phyloP scores from a whole-genome alignment of 331 rosid genomes.

The Malus hybrid region DNA sequence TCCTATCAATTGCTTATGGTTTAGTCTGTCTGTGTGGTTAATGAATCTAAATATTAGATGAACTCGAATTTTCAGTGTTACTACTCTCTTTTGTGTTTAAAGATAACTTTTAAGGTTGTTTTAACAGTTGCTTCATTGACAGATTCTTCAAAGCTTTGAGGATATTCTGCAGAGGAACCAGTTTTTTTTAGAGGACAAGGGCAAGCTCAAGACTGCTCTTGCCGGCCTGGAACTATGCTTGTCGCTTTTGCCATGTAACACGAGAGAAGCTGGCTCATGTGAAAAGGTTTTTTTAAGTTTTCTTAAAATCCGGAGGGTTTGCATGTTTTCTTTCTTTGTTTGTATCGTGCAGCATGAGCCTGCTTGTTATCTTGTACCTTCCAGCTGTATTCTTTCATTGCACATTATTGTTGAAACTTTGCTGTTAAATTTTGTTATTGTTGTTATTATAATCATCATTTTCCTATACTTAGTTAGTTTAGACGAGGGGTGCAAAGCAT shows the following conservation, averaged over 20 bases:
- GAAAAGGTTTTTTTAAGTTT: conserved; percentile 37
- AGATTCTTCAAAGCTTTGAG: conserved; percentile 78
- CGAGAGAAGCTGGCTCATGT: conserved; percentile 37
- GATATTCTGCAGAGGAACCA: conserved; percentile 65
- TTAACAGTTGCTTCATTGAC: conserved; percentile 26
- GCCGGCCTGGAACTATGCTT: conserved; percentile 72
- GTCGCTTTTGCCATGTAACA: conserved; percentile 72
- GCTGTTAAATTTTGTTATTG: too few relatives aligned
- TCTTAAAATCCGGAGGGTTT: too few relatives aligned
- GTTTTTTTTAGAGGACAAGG: conserved; percentile 59
- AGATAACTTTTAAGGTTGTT: background rate
- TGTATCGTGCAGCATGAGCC: too few relatives aligned
- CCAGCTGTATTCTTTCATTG: too few relatives aligned
- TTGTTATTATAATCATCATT: too few relatives aligned
- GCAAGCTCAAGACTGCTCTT: conserved; percentile 60
- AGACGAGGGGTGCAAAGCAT: too few relatives aligned
- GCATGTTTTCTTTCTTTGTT: too few relatives aligned
- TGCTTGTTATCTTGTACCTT: too few relatives aligned
- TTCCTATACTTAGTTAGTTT: too few relatives aligned
- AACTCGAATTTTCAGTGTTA: background rate
- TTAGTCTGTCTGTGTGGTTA: background rate
- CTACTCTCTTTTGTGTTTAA: background rate
- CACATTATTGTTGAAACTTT: too few relatives aligned
- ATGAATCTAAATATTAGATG: background rate
- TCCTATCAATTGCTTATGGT: background rate